phyloP scores from a whole-genome alignment of 1,284 basidiomycete genomes.

The Erythrobasidium hasegawianum region DNA sequence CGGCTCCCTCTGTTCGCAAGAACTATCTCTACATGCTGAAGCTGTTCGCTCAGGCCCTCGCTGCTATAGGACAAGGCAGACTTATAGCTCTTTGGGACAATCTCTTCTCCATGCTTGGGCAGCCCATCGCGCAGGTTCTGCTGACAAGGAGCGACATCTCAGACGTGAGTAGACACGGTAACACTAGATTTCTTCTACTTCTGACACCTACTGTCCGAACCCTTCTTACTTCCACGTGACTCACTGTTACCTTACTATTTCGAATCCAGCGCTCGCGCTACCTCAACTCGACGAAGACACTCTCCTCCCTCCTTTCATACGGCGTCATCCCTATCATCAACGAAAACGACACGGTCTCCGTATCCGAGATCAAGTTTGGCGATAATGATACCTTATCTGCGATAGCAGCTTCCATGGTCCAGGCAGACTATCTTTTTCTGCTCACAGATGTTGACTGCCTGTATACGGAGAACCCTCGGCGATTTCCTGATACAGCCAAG shows the following conservation, averaged over 20 bases:
- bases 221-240: background rate
- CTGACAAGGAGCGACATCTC: conserved; percentile 93
- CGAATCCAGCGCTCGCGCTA: conserved; percentile 73
- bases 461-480: conserved; percentile 91
- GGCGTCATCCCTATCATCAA: conserved; percentile 93
- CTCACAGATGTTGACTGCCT: conserved; percentile 95
- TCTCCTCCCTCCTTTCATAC: conserved; percentile 80
- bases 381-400: conserved; percentile 98
- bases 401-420: conserved; percentile 92
- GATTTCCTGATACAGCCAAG: conserved; percentile 70
- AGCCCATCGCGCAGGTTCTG: conserved; percentile 92
- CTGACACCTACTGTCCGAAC: background rate
- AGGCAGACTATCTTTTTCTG: conserved; percentile 94
- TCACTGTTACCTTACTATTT: background rate
- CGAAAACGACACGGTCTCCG: conserved; percentile 93
- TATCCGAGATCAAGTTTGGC: conserved; percentile 98
- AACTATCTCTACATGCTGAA: background rate
- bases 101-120: conserved; percentile 84
- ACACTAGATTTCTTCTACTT: background rate
- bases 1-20: background rate
- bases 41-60: conserved; percentile 64
- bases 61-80: conserved; percentile 92
- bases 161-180: conserved; percentile 62
- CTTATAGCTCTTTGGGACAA: conserved; percentile 97
- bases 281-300: conserved; percentile 87